Base-by-base conservation (phyloP, 176 grass and related monocot genomes). In the Zoysia japonica region DNA sequence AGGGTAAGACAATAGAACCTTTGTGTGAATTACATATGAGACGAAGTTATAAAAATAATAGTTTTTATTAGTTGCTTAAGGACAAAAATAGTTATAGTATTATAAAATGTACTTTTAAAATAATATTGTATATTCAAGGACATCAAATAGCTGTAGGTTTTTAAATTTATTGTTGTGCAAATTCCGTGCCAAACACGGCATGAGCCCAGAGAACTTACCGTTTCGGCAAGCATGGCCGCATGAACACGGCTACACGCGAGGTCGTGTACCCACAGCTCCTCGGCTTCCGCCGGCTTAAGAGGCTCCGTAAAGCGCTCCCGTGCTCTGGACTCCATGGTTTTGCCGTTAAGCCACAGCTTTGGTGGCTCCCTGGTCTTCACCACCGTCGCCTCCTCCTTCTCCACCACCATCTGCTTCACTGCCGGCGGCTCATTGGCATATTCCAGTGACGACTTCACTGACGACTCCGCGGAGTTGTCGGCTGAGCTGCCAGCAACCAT, bases 241-340 rank as follows among this genome's bases (percentile, higher is more conserved):
- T 89, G 87, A 11, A 50, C 72, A 43, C 78, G 87, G 82, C 66
- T 89, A 82, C 87, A 85, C 17, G 59, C 82, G 38, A 85, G 43
- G 82, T 89, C 77, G 66, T 89, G 82, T 59, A 59, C 72, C 78
- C 82, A 89, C 49, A 81, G 51, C 67, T 77, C 82, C 74, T 85
- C 78, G 1, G 65, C 82, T 57, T 65, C 87, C 16, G 42, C 77
- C 47, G 51, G 15, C 65, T 77, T 78, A 10, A 84, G 82, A 36
- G 70, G 70, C 70, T 75, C 71, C 41, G 76, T 46, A 11, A 88
- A 88, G 16, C 77, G 81, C n/a, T 75, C 48, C 28, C 77, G n/a
- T 3, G 70, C 50, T 17, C 63, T 42, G 9, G 50, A 54, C 77
- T 71, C 80, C 9, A 11, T 19, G 6, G 82, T 46, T n/a, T 66